A percentile compares a stretch with the other conserved stretches of the same genome.
phyloP scores from a whole-genome alignment of 257 asterid species.

The Nicotiana tabacum region DNA sequence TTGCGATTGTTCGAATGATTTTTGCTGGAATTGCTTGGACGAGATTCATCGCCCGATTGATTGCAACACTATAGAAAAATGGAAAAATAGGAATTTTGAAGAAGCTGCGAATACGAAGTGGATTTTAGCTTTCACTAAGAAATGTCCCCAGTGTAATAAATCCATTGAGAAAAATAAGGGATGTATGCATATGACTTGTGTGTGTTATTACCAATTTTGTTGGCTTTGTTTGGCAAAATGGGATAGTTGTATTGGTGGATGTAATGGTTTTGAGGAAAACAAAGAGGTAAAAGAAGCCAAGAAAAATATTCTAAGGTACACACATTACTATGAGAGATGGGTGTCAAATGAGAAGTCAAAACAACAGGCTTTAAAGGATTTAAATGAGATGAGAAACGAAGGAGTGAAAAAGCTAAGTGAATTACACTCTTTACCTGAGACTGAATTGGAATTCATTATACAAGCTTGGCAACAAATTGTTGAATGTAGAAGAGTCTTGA shows the following conservation, averaged over 20 bases:
- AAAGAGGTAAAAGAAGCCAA: background rate
- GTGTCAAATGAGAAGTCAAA: background rate
- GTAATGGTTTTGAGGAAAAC: background rate
- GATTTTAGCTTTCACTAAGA: conserved; percentile 6
- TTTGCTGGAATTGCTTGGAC: conserved; percentile 21
- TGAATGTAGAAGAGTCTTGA: conserved; percentile 44
- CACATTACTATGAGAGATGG: conserved; percentile 18
- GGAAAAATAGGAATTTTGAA: background rate
- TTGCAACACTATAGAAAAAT: background rate
- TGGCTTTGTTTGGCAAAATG: conserved; percentile 18
- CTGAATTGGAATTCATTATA: background rate
- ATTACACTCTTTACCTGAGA: background rate
- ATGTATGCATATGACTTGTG: conserved; percentile 23
- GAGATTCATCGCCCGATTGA: conserved; percentile 18
- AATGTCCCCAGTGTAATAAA: conserved; percentile 5
- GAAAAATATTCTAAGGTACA: background rate
- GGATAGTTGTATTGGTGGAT: background rate
- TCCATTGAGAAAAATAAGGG: conserved; percentile 15
- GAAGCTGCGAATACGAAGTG: conserved; percentile 12
- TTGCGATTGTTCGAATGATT: conserved; percentile 14
- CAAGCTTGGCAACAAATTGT: conserved; percentile 50
- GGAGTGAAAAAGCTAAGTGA: background rate
- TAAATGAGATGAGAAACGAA: background rate
- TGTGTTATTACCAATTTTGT: conserved; percentile 5
- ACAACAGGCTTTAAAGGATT: conserved; percentile 21